Evolutionary conservation across 805 yeast genomes (phyloP), one percentile per base, ranked within the genome.

Genomic region (Candida nonsorbophila): DNA sequence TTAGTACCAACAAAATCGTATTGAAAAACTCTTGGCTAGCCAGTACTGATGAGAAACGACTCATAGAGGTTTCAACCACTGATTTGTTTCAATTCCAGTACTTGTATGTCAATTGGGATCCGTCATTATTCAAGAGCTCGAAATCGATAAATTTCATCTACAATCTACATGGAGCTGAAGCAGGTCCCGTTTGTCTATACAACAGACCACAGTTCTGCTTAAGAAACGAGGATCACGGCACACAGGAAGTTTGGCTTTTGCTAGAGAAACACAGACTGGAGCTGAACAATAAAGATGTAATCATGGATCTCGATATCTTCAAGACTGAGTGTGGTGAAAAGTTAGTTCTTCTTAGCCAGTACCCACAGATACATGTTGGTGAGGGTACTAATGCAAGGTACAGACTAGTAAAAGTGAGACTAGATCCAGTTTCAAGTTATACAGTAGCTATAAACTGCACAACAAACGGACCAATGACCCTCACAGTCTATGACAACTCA

Each of bases 101-200:
- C 46, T 35, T 83, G 2, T 85, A 84, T 47, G 34, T 84, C 22
- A 83, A 78, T 47, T 82, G 94, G 90, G 62, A 74, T 33, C 69
- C 76, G 1, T 17, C 20, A 5, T 30, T 45, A 9, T 53, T 47
- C 32, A 38, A 40, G 21, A 45, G 47, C 14, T 38, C 40, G 2
- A 60, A 55, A 34, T 37, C 34, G 6, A 33, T 41, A 26, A 50
- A 46, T 10, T 63, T 53, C 23, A 38, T 59, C 7, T 36, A 25
- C n/a, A 16, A 16, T 7, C 20, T n/a, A 11, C 11, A 36, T 16
- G 13, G 20, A 27, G 12, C 5, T 9, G 14, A 9, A n/a, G 20
- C 26, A 10, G 14, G 14, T 13, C 7, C 6, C 14, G 7, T 7
- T 5, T 34, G 30, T 22, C 27, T 57, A 33, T 42, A 42, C 22